Evolutionary conservation across 129 eudicot species (phyloP).

Genomic region (Tagetes patula): DNA sequence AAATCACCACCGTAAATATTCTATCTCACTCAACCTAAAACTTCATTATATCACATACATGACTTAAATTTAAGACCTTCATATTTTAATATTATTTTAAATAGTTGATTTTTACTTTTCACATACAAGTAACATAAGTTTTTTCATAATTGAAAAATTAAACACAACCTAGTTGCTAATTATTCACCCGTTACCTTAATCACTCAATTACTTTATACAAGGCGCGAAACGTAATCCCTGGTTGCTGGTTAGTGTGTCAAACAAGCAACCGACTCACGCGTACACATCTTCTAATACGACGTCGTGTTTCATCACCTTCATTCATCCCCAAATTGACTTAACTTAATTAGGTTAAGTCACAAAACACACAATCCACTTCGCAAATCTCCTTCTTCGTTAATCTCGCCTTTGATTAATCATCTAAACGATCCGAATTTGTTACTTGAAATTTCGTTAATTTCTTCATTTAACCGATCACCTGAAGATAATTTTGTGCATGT

Average conservation of each 20-base stretch:
- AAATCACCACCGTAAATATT: too few species aligned
- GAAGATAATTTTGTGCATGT: neutral
- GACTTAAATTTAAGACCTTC: too few species aligned
- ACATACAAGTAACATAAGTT: too few species aligned
- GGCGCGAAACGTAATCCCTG: slow-evolving; percentile 30
- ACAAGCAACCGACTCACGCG: slow-evolving; percentile 30
- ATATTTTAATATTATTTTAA: too few species aligned
- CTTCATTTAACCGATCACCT: slow-evolving; percentile 12
- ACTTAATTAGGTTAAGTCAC: slow-evolving; percentile 26
- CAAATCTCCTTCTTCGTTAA: slow-evolving; percentile 11
- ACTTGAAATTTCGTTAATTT: neutral
- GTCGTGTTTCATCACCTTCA: neutral
- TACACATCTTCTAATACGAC: slow-evolving; percentile 20
- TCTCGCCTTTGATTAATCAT: slow-evolving; percentile 18
- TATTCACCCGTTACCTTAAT: too few species aligned
- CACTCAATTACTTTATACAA: neutral
- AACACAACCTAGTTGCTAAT: neutral
- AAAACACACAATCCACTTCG: slow-evolving; percentile 10
- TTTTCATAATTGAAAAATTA: too few species aligned
- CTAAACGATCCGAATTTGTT: slow-evolving; percentile 17
- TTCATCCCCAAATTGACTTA: neutral
- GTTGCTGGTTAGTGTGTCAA: slow-evolving; percentile 6
- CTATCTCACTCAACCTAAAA: too few species aligned
- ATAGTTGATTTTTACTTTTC: too few species aligned
- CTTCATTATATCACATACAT: too few species aligned